Evolutionary conservation across 2,329 filamentous ascomycete species (phyloP).

Genomic region (Paecilomyces niveus): DNA sequence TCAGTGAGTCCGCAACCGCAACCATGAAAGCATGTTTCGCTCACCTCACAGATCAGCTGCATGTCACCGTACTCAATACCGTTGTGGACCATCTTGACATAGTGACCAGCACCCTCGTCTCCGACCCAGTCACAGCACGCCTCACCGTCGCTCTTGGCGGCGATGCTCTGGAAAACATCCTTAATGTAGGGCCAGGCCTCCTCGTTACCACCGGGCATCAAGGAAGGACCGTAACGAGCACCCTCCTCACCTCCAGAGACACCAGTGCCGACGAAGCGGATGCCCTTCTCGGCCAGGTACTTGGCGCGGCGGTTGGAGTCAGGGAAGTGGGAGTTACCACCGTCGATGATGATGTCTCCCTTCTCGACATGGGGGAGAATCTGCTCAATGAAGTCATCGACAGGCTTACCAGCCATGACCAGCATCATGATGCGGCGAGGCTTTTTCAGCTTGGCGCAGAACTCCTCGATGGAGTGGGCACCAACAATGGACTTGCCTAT

Average conservation of each 20-base stretch:
- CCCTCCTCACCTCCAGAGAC: constrained; percentile 99
- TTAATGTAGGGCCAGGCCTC: constrained; percentile 97
- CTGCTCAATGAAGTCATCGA: constrained; percentile 97
- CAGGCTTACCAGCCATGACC: constrained; percentile 95
- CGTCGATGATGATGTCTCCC: constrained; percentile 96
- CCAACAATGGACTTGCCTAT: constrained; percentile 86
- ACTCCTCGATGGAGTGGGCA: constrained; percentile 89
- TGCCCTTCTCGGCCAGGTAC: constrained; percentile 79
- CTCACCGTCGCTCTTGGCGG: constrained; percentile 95
- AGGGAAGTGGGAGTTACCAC: constrained; percentile 98
- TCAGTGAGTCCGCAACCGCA: constrained; percentile 8
- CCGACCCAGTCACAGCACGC: constrained; percentile 99
- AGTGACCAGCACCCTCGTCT: constrained; percentile 98
- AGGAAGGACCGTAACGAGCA: constrained; percentile 90
- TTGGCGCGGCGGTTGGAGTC: constrained; percentile 95
- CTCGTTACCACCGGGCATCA: constrained; percentile 99
- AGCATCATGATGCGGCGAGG: constrained; percentile 97
- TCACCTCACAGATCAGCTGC: constrained; percentile 98
- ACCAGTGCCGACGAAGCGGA: constrained; percentile 93
- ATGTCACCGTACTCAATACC: constrained; percentile 99
- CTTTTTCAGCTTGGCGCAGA: constrained; percentile 92
- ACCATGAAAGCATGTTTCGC: constrained; percentile 15
- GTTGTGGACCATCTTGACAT: constrained; percentile 99
- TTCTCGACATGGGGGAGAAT: constrained; percentile 75
- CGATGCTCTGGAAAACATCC: constrained; percentile 96